phyloP scores from a whole-genome alignment of 176 grass and related monocot species.

The Oryza rufipogon region DNA sequence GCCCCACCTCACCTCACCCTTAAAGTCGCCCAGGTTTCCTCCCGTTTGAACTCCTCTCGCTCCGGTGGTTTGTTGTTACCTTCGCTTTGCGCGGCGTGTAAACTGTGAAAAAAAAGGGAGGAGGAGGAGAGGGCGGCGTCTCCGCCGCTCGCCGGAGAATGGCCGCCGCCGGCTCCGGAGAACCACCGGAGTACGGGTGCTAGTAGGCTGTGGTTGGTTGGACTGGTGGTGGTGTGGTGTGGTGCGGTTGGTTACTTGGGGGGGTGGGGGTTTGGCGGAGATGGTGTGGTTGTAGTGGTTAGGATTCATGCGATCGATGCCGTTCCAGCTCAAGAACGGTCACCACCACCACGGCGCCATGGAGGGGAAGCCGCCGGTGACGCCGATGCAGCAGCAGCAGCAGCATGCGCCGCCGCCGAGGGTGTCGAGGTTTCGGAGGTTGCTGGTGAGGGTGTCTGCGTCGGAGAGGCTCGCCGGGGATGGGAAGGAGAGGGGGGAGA shows the following conservation, averaged over 20 bases:
- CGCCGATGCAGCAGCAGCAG: not conserved
- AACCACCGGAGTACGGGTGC: not conserved
- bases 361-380: conserved; percentile 50
- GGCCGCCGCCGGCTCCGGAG: conserved; percentile 26
- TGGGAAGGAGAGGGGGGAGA: conserved; percentile 53
- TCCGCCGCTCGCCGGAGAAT: conserved; percentile 26
- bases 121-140: not conserved
- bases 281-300: conserved; percentile 48
- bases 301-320: conserved; percentile 59
- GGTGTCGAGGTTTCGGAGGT: conserved; percentile 66
- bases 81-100: not conserved
- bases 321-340: conserved; percentile 65
- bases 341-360: conserved; percentile 51
- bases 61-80: not conserved
- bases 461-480: conserved; percentile 45
- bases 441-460: conserved; percentile 61
- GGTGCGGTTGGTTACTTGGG: conserved; percentile 42
- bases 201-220: conserved; percentile 3
- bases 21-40: conserved; percentile 19
- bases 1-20: not conserved
- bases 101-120: not conserved
- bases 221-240: conserved; percentile 31
- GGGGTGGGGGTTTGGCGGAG: not conserved
- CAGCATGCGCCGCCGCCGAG: not conserved
- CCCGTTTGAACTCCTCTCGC: conserved; percentile 19